phyloP scores from a whole-genome alignment of 306 rosid species.

The Astragalus glycyphyllos region DNA sequence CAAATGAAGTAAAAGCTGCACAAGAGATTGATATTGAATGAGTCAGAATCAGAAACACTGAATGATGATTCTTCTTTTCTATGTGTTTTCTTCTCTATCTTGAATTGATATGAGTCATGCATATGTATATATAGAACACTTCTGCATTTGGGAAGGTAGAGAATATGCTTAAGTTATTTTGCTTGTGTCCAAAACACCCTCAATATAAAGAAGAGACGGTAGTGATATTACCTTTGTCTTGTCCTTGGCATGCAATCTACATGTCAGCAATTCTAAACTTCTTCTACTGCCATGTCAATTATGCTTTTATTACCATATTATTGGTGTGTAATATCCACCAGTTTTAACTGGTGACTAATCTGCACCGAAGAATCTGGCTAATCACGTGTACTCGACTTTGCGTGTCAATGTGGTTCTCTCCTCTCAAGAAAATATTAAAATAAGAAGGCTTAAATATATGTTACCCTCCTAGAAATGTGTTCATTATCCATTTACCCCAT shows the following conservation, averaged over 20 bases:
- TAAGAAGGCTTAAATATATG: too few relatives aligned
- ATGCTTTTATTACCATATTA: too few relatives aligned
- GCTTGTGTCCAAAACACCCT: not conserved
- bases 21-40: slow-evolving; percentile 33
- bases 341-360: too few relatives aligned
- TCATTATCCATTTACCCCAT: too few relatives aligned
- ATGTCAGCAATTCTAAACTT: not conserved
- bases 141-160: not conserved
- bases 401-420: too few relatives aligned
- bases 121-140: not conserved
- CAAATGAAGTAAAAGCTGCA: slow-evolving; percentile 34
- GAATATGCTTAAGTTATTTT: not conserved
- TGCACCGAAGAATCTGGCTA: too few relatives aligned
- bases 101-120: not conserved
- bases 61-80: slow-evolving; percentile 32
- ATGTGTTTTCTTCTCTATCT: not conserved
- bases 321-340: too few relatives aligned
- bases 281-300: too few relatives aligned
- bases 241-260: not conserved
- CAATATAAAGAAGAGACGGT: not conserved
- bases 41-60: slow-evolving; percentile 37
- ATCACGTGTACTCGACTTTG: too few relatives aligned
- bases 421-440: too few relatives aligned
- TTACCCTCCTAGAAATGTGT: too few relatives aligned
- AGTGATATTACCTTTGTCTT: slow-evolving; percentile 19